Conservation (phyloP, 805 yeast species). For the Phaffomyces opuntiae region DNA sequence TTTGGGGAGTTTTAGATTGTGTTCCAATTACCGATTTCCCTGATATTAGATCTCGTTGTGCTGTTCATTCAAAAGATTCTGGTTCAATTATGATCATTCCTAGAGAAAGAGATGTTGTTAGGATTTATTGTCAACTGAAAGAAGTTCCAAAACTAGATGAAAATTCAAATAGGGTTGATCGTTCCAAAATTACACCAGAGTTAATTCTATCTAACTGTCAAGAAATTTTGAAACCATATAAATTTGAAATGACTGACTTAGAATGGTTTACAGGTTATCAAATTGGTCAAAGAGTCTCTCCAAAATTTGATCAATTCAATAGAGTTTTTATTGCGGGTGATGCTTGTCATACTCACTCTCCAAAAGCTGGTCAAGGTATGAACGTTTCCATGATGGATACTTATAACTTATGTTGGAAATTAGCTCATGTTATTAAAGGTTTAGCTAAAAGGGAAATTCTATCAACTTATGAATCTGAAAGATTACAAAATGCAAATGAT, state of each 20-base stretch:
- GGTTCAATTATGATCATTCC: constrained; percentile 1
- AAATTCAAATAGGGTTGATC: neutral
- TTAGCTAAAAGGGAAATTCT: neutral
- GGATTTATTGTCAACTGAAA: neutral
- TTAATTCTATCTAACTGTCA: neutral
- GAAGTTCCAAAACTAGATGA: constrained; percentile 1
- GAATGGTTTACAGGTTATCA: constrained; percentile 1
- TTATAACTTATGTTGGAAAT: neutral
- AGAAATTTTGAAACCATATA: neutral
- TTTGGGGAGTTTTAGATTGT: constrained; percentile 1
- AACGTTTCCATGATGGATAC: constrained; percentile 1
- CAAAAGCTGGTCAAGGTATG: constrained; percentile 1
- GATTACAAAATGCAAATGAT: constrained; percentile 1
- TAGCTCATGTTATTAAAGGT: neutral
- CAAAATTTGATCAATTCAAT: neutral
- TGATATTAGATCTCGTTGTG: constrained; percentile 1
- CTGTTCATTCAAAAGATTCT: neutral
- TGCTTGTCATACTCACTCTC: constrained; percentile 1
- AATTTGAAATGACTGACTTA: neutral
- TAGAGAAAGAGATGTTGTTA: neutral
- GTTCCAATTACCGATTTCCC: constrained; percentile 1
- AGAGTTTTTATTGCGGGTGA: neutral
- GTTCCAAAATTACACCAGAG: neutral
- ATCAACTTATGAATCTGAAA: constrained; percentile 1
- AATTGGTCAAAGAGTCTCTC: constrained; percentile 1